These are phyloP conservation scores for Yarrowia alimentaria DNA, from an alignment of 805 yeast genomes.

Conservation along the genomic window DNA sequence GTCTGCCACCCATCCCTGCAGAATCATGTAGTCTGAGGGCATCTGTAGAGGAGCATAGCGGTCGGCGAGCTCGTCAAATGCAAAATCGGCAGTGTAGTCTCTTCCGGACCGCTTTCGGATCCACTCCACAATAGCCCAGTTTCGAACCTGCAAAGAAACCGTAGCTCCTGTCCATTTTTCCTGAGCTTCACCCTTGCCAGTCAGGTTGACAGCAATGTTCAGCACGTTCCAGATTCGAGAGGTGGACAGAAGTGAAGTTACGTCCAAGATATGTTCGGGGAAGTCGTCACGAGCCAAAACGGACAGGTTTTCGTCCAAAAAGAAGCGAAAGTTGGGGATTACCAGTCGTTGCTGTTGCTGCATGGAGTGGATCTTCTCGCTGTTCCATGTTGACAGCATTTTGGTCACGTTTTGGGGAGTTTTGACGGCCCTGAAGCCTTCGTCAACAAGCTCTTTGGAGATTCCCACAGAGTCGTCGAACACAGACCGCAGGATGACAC, in stretches of 20 bases:
- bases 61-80: constrained; percentile 41
- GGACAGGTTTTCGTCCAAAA: constrained; percentile 27
- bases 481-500: constrained; percentile 37
- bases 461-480: constrained; percentile 42
- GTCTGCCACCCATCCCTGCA: constrained; percentile 41
- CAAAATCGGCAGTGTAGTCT: constrained; percentile 45
- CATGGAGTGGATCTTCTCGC: not conserved
- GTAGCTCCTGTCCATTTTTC: constrained; percentile 40
- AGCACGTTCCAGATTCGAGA: constrained; percentile 42
- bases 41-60: constrained; percentile 40
- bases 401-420: constrained; percentile 35
- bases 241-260: constrained; percentile 32
- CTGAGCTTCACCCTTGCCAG: constrained; percentile 34
- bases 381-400: constrained; percentile 28
- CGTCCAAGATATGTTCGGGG: constrained; percentile 9
- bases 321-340: constrained; percentile 32
- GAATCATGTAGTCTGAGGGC: constrained; percentile 34
- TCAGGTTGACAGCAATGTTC: constrained; percentile 36
- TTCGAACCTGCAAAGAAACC: constrained; percentile 43
- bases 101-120: constrained; percentile 38
- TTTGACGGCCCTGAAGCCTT: constrained; percentile 40
- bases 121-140: constrained; percentile 43
- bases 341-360: constrained; percentile 6
- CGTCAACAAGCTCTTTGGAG: constrained; percentile 42
- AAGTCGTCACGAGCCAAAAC: constrained; percentile 16